phyloP scores from a whole-genome alignment of 495 filamentous ascomycete species.

The Xylaria longipes region DNA sequence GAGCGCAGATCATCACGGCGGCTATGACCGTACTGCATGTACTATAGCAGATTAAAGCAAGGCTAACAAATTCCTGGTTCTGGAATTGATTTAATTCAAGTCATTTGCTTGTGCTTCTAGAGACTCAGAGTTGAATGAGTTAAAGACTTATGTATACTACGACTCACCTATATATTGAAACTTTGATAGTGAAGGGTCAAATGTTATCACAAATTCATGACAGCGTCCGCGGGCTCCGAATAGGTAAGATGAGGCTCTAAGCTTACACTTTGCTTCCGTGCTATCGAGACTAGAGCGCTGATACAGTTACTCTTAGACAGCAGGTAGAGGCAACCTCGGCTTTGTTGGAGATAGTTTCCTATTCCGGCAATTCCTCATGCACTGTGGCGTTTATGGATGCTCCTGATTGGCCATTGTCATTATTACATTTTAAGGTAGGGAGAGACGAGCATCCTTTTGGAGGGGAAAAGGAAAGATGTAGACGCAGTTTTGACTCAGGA shows the following conservation, averaged over 20 bases:
- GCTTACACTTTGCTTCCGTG: neutral
- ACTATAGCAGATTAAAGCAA: conserved; percentile 2
- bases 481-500: neutral
- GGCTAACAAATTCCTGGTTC: neutral
- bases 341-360: conserved; percentile 2
- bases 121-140: neutral
- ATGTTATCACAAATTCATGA: neutral
- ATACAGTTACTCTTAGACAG: neutral
- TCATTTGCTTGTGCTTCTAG: neutral
- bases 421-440: neutral
- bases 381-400: neutral
- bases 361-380: conserved; percentile 7
- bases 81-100: neutral
- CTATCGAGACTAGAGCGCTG: neutral
- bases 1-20: neutral
- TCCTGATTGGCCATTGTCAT: neutral
- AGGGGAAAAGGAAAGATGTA: neutral
- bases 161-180: neutral
- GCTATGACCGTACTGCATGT: neutral
- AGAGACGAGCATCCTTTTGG: neutral
- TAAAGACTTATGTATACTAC: neutral
- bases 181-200: neutral
- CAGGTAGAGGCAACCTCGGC: neutral
- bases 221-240: neutral
- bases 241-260: conserved; percentile 14